These are phyloP conservation scores for Sphaerobolus stellatus DNA, from an alignment of 1,284 basidiomycete species.

Conservation along the genomic window DNA sequence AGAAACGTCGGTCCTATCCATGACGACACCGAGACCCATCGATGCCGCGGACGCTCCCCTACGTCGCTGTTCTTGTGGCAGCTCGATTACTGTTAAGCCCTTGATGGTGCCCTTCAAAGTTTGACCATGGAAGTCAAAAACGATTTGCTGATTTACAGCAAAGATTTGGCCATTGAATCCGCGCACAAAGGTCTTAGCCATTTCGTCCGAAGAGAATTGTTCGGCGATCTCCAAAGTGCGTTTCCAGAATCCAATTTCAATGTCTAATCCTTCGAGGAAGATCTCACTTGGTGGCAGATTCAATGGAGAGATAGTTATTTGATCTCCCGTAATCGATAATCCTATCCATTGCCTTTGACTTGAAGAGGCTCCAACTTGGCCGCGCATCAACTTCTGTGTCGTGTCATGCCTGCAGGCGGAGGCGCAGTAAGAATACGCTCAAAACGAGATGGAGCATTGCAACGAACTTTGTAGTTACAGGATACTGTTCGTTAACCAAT, in stretches of 20 bases:
- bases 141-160: slow-evolving; percentile 70
- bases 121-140: slow-evolving; percentile 91
- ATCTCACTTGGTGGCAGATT: slow-evolving; percentile 59
- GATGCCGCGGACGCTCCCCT: slow-evolving; percentile 31
- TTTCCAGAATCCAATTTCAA: slow-evolving; percentile 76
- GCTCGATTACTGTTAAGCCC: slow-evolving; percentile 64
- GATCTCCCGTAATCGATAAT: slow-evolving; percentile 75
- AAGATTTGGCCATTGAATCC: slow-evolving; percentile 69
- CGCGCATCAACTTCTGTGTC: slow-evolving; percentile 62
- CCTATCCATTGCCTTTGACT: slow-evolving; percentile 84
- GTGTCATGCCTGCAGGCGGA: slow-evolving; percentile 65
- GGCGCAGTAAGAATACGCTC: slow-evolving; percentile 4
- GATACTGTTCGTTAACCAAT: slow-evolving; percentile 65
- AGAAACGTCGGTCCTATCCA: slow-evolving; percentile 88
- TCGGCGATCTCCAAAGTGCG: slow-evolving; percentile 65
- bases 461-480: slow-evolving; percentile 71
- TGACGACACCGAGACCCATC: slow-evolving; percentile 70
- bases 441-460: background rate
- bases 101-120: slow-evolving; percentile 77
- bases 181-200: slow-evolving; percentile 72
- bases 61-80: slow-evolving; percentile 58
- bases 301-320: slow-evolving; percentile 68
- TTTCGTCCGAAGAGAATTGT: slow-evolving; percentile 83
- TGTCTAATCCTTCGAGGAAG: slow-evolving; percentile 75
- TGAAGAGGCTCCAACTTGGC: slow-evolving; percentile 66